Evolutionary conservation across 2,329 filamentous ascomycete genomes (phyloP), one percentile per base, ranked within the genome.

Genomic region (Colletotrichum noveboracense): DNA sequence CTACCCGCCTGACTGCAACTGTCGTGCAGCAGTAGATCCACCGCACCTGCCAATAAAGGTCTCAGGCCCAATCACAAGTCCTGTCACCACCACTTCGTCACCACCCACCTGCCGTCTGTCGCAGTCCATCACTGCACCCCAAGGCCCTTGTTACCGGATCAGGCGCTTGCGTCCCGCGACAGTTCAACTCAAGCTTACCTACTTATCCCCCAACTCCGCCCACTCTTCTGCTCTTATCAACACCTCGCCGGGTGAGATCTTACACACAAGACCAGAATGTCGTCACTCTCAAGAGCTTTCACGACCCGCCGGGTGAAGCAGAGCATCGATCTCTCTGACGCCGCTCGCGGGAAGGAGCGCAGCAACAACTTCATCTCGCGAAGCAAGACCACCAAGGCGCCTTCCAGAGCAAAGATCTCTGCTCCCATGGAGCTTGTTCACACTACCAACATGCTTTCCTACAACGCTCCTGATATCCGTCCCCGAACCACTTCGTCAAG

Each of bases 361-460:
- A 67, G 38, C 66, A 75, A 67, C 38, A 34, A 83, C 52, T 69
- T 64, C 48, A 86, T 88, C 24, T 86, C 87, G 64, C 88, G 89
- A 80, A 90, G 87, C 84, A 88, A 87, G 80, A 88, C 88, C 58
- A 85, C 85, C 80, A 90, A 89, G 83, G 84, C 83, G 74, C 80
- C 80, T 78, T 78, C 82, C 92, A 79, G 91, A 93, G 75, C 84
- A 89, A 93, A 96, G 87, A 99, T 99, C 83, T 99, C 97, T 2
- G 92, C 90, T 5, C 97, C 97, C 1, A 90, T 98, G 69, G 93
- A 96, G 84, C 90, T 99, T 77, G 89, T 98, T 65, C 97, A 97
- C 75, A 98, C 96, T 7, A 98, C 97, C 79, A 99, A 98, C 85
- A 95, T 97, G 91, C 93, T 98, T 70, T 96, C 95, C 9, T 98